Conservation (phyloP, 805 yeast genomes). For the Ogataea ramenticola region DNA sequence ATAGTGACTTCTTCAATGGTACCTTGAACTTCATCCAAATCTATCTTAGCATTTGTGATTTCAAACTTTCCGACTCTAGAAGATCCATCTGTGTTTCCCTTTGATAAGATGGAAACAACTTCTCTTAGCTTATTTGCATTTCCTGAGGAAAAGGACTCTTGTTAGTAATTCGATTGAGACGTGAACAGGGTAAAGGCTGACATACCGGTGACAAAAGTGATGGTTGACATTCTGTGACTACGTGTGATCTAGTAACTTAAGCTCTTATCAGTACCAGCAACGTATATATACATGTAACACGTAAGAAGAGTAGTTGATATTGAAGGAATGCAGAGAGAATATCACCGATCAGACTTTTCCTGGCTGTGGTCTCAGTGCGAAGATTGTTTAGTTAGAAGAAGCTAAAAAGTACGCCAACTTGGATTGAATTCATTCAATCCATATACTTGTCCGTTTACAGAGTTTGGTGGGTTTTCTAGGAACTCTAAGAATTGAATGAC, state of each 20-base stretch:
- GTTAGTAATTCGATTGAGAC: neutral
- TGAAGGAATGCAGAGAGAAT: too few relatives aligned
- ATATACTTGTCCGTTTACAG: too few relatives aligned
- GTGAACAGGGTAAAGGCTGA: neutral
- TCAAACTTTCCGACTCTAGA: conserved; percentile 38
- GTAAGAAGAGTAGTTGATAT: too few relatives aligned
- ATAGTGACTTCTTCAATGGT: conserved; percentile 72
- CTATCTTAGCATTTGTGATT: conserved; percentile 61
- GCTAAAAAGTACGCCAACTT: neutral
- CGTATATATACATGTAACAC: too few relatives aligned
- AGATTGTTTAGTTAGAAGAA: too few relatives aligned
- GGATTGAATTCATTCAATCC: too few relatives aligned
- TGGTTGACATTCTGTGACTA: conserved; percentile 20
- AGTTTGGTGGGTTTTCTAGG: too few relatives aligned
- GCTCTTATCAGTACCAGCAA: too few relatives aligned
- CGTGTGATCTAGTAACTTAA: too few relatives aligned
- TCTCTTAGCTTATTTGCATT: conserved; percentile 83
- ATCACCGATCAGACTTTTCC: too few relatives aligned
- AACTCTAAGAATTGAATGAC: too few relatives aligned
- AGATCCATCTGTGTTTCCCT: conserved; percentile 20
- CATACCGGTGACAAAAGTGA: conserved; percentile 26
- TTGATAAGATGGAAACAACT: conserved; percentile 65
- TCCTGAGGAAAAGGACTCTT: conserved; percentile 47
- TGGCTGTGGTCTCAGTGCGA: too few relatives aligned
- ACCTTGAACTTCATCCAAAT: conserved; percentile 89